phyloP scores from a whole-genome alignment of 805 yeast genomes.

The Wickerhamomyces ciferrii region DNA sequence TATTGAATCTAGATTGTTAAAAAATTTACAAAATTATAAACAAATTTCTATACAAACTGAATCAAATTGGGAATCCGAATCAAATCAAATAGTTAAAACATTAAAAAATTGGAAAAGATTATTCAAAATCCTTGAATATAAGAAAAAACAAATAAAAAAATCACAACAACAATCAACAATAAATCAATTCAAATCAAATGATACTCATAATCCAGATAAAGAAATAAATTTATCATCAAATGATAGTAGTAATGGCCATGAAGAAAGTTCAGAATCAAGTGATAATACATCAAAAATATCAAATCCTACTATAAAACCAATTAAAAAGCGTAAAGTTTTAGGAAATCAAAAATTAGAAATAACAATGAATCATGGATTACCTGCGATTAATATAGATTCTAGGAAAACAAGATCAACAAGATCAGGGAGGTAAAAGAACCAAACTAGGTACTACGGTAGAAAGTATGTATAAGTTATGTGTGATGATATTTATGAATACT shows the following conservation, averaged over 20 bases:
- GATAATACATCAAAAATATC: background rate
- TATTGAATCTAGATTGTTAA: slow-evolving; percentile 1
- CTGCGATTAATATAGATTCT: background rate
- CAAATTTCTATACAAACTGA: slow-evolving; percentile 8
- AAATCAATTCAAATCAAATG: too few species aligned
- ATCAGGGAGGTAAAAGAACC: background rate
- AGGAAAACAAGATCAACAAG: background rate
- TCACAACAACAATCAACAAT: background rate
- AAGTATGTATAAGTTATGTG: too few species aligned
- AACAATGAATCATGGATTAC: background rate
- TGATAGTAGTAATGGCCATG: background rate
- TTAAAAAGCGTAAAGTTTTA: background rate
- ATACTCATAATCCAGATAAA: background rate
- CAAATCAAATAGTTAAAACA: slow-evolving; percentile 6
- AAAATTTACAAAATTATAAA: slow-evolving; percentile 12
- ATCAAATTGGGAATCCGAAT: slow-evolving; percentile 12
- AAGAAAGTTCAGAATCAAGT: background rate
- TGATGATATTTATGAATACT: background rate
- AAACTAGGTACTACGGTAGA: too few species aligned
- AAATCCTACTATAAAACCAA: background rate
- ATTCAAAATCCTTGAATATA: slow-evolving; percentile 22
- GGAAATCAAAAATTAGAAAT: background rate
- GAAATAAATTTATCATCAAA: background rate
- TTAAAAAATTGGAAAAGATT: slow-evolving; percentile 19
- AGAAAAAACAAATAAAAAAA: slow-evolving; percentile 18